Evolutionary conservation across 768 basidiomycete genomes (phyloP), one percentile per base, ranked within the genome.

Genomic region (Auriculariales sp.): DNA sequence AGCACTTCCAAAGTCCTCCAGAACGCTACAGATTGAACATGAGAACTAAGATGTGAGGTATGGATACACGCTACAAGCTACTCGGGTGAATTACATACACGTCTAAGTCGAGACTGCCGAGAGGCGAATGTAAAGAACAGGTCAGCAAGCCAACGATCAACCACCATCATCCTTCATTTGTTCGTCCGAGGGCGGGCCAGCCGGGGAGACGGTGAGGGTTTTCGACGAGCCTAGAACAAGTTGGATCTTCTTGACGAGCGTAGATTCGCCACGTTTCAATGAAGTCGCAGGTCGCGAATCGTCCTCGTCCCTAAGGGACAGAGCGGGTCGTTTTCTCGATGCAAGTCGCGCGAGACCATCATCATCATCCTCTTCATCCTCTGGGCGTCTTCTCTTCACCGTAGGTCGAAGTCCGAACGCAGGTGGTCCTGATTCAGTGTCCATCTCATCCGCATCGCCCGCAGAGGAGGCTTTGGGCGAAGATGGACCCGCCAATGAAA

Each of bases 81-180:
- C n/a, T n/a, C n/a, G n/a, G n/a, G 39, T 44, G 39, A 19, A 44
- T 44, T 19, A 44, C 39, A 44, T 44, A 44, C 22, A n/a, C n/a
- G n/a, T n/a, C n/a, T n/a, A n/a, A n/a, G n/a, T n/a, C n/a, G n/a
- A n/a, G n/a, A n/a, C n/a, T n/a, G n/a, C n/a, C n/a, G n/a, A n/a
- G n/a, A n/a, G n/a, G n/a, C n/a, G 39, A 24, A 19, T 44, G 10
- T 44, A 25, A n/a, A 25, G 6, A 24, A 44, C 17, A 44, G 14
- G 10, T 24, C 19, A 44, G 5, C 19, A 25, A 44, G 27, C n/a
- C 24, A 2, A 9, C 6, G 11, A 12, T 44, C 39, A 44, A 25
- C 39, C 39, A 24, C 39, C 39, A 24, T 44, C 39, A 15, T 44
- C 39, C 27, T 44, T 44, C 39, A 24, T n/a, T 25, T 44, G 22